Evolutionary conservation across 306 rosid genomes (phyloP).

Genomic region (Dicorynia guianensis): DNA sequence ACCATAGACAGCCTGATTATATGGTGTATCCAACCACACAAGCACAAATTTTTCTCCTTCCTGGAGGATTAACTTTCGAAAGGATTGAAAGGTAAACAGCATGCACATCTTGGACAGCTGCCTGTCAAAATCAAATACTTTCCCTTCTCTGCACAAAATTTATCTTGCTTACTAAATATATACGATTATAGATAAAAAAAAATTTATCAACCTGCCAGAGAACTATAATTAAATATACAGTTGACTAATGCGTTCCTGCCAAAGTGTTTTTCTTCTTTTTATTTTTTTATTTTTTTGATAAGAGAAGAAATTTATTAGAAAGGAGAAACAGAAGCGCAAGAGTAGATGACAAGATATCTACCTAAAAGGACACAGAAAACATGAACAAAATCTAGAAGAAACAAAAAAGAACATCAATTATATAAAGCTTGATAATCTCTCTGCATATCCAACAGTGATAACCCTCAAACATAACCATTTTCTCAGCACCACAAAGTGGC

Average conservation of each 20-base stretch:
- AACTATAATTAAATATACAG: background rate
- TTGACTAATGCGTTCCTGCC: conserved; percentile 5
- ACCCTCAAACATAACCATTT: no score
- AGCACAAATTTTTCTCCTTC: conserved; percentile 99
- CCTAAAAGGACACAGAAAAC: no score
- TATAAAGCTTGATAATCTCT: no score
- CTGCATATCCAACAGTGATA: no score
- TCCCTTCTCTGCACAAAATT: conserved; percentile 61
- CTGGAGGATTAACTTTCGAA: conserved; percentile 88
- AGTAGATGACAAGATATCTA: no score
- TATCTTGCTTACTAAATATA: conserved; percentile 25
- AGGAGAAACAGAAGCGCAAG: no score
- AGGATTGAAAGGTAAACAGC: conserved; percentile 83
- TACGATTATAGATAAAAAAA: conserved; percentile 3
- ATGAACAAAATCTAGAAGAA: no score
- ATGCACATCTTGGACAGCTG: conserved; percentile 87
- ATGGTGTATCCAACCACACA: conserved; percentile 91
- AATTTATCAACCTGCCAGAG: background rate
- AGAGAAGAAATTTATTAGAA: no score
- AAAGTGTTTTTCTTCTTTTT: background rate
- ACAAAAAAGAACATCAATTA: no score
- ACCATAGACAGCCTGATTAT: conserved; percentile 93
- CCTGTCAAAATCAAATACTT: conserved; percentile 65
- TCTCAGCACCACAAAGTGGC: no score
- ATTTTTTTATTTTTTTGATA: no score